phyloP scores from a whole-genome alignment of 129 eudicot genomes.

The sunflower (Helianthus annuus) region HanXRQr2.0-SUNRISE NC_035441.2:72982091-72982590 shows the following conservation, averaged over 20 bases:
- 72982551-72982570: conserved; percentile 64
- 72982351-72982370: conserved; percentile 58
- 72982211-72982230: conserved; percentile 2
- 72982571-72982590: conserved; percentile 94
- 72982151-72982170: not conserved
- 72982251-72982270: not conserved
- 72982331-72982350: conserved; percentile 25
- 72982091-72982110: no score
- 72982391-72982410: conserved; percentile 57
- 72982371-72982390: conserved; percentile 65
- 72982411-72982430: conserved; percentile 43
- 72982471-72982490: conserved; percentile 57
- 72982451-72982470: conserved; percentile 57
- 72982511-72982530: conserved; percentile 58
- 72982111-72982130: no score
- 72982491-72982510: conserved; percentile 71
- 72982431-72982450: conserved; percentile 57
- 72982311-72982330: not conserved
- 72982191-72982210: conserved; percentile 11
- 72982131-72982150: not conserved
- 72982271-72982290: conserved; percentile 5
- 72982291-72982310: conserved; percentile 10
- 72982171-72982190: not conserved
- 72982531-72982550: conserved; percentile 56
- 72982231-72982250: conserved; percentile 1